Percentiles rank a stretch among this genome's conserved stretches.
phyloP scores from a whole-genome alignment of 176 grass and related monocot genomes.

The Urochloa ruziziensis region DNA sequence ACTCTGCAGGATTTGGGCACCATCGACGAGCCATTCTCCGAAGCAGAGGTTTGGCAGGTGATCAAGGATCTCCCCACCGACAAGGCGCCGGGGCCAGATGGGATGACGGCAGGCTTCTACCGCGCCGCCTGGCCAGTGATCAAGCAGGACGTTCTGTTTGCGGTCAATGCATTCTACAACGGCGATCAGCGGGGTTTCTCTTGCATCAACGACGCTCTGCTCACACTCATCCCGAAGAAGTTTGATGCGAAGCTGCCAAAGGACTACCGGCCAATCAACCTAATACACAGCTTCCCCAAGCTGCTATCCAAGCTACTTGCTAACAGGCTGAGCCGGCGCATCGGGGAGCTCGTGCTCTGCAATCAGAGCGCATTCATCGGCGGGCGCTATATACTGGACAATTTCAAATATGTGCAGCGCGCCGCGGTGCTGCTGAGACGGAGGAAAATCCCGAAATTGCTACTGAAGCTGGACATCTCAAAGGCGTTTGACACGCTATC shows the following conservation, averaged over 20 bases:
- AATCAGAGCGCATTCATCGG: not conserved
- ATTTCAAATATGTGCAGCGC: not conserved
- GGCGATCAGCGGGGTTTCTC: too few relatives aligned
- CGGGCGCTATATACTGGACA: not conserved
- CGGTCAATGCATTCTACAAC: too few relatives aligned
- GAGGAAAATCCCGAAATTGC: not conserved
- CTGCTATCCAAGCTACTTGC: too few relatives aligned
- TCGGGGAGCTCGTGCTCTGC: not conserved
- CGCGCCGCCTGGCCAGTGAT: not conserved
- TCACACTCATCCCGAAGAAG: too few relatives aligned
- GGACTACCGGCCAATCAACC: too few relatives aligned
- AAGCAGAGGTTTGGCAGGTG: not conserved
- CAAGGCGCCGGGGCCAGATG: not conserved
- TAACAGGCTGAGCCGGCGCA: too few relatives aligned
- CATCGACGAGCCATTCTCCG: too few relatives aligned
- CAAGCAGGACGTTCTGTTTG: too few relatives aligned
- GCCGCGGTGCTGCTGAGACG: not conserved
- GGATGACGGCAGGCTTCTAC: not conserved
- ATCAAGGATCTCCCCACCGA: not conserved
- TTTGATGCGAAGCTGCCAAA: too few relatives aligned
- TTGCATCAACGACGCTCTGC: too few relatives aligned
- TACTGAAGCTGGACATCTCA: not conserved
- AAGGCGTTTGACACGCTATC: not conserved
- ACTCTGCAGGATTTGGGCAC: too few relatives aligned
- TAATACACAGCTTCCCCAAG: too few relatives aligned